phyloP scores from a whole-genome alignment of 768 basidiomycete species.

The Rhizopogon vinicolor region DNA sequence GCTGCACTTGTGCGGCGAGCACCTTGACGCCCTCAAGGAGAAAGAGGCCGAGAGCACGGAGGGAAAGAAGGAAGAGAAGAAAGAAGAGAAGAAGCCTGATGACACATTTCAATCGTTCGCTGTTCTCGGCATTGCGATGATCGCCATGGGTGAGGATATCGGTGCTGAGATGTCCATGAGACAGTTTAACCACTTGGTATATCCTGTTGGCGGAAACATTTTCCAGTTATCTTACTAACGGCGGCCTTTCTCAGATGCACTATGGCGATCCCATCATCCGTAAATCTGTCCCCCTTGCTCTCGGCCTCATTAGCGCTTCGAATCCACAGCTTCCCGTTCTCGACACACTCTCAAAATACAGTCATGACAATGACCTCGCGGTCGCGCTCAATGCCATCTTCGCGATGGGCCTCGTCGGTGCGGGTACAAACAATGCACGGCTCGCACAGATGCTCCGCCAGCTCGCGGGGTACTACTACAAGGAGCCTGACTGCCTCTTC shows the following conservation, averaged over 20 bases:
- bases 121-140: slow-evolving; percentile 88
- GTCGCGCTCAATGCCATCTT: slow-evolving; percentile 98
- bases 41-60: slow-evolving; percentile 28
- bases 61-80: slow-evolving; percentile 38
- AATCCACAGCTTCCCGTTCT: slow-evolving; percentile 94
- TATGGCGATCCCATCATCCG: slow-evolving; percentile 94
- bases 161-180: slow-evolving; percentile 97
- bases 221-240: slow-evolving; percentile 10
- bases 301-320: slow-evolving; percentile 91
- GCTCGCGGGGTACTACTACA: slow-evolving; percentile 96
- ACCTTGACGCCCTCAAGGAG: slow-evolving; percentile 51
- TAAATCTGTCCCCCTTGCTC: slow-evolving; percentile 89
- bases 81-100: slow-evolving; percentile 47
- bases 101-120: slow-evolving; percentile 91
- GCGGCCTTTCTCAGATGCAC: slow-evolving; percentile 71
- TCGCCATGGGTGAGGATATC: slow-evolving; percentile 98
- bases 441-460: slow-evolving; percentile 97
- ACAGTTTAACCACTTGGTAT: slow-evolving; percentile 94
- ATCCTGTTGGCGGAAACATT: slow-evolving; percentile 17
- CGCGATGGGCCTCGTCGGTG: slow-evolving; percentile 97
- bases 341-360: slow-evolving; percentile 97
- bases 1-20: slow-evolving; percentile 92
- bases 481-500: slow-evolving; percentile 95
- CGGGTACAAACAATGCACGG: slow-evolving; percentile 98
- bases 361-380: slow-evolving; percentile 95